Conservation (phyloP, 1,139 yeast genomes). For the Candida anutae region DNA sequence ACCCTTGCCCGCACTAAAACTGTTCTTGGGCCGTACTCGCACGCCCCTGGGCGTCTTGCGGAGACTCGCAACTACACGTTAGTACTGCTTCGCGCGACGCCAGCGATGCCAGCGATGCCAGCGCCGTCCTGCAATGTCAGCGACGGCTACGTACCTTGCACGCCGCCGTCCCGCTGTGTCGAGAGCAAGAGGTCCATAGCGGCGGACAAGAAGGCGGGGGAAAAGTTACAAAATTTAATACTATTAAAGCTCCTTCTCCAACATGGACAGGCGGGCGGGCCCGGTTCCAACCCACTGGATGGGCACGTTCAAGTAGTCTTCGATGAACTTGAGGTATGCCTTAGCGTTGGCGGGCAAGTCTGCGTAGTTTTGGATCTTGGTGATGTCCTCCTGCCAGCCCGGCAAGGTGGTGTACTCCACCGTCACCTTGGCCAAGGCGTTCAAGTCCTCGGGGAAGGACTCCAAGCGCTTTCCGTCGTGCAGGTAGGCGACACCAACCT, state of each 20-base stretch:
- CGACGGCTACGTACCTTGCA: conserved; percentile 17
- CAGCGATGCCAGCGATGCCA: too few relatives aligned
- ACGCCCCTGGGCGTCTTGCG: too few relatives aligned
- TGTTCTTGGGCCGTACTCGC: too few relatives aligned
- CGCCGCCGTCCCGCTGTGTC: conserved; percentile 14
- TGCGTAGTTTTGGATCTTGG: conserved; percentile 56
- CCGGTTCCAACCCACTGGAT: conserved; percentile 98
- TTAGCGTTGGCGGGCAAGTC: conserved; percentile 87
- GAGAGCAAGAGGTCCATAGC: conserved; percentile 16
- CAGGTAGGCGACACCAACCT: conserved; percentile 78
- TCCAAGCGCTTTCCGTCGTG: conserved; percentile 66
- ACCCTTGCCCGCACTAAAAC: too few relatives aligned
- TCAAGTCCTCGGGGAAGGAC: conserved; percentile 89
- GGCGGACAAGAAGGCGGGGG: neutral
- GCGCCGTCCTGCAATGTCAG: too few relatives aligned
- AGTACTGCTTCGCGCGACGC: too few relatives aligned
- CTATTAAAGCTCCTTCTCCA: conserved; percentile 31
- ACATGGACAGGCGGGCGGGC: conserved; percentile 88
- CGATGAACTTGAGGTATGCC: conserved; percentile 75
- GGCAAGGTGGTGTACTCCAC: conserved; percentile 86
- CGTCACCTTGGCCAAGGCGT: conserved; percentile 75
- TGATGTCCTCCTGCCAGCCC: conserved; percentile 89
- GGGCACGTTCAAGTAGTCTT: conserved; percentile 75
- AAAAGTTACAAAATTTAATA: neutral
- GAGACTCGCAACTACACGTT: too few relatives aligned